These are phyloP conservation scores for Cucurbitaria berberidis DNA, from an alignment of 2,329 filamentous ascomycete genomes.

Conservation along the genomic window DNA sequence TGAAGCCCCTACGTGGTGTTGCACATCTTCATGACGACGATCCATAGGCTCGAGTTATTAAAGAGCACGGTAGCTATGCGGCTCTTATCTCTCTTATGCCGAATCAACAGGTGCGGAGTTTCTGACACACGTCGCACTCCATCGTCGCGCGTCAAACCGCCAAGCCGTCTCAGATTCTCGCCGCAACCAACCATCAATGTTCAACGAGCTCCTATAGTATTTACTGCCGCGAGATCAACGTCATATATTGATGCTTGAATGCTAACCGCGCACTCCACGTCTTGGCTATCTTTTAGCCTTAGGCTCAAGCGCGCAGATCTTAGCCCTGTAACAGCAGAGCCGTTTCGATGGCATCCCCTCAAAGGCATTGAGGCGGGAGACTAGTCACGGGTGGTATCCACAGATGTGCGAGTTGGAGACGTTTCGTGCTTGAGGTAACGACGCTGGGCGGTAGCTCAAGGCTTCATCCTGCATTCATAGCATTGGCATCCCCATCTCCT, in stretches of 20 bases:
- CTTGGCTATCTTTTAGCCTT: constrained; percentile 26
- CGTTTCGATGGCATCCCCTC: constrained; percentile 21
- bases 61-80: background rate
- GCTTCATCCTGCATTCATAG: constrained; percentile 37
- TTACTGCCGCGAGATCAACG: background rate
- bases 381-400: constrained; percentile 18
- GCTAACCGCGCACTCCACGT: constrained; percentile 12
- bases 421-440: constrained; percentile 27
- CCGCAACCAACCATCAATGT: constrained; percentile 22
- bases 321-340: constrained; percentile 14
- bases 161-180: constrained; percentile 34
- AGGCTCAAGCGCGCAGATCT: constrained; percentile 32
- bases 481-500: constrained; percentile 35
- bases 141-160: constrained; percentile 30
- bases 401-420: constrained; percentile 31
- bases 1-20: background rate
- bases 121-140: constrained; percentile 34
- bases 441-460: constrained; percentile 22
- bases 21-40: background rate
- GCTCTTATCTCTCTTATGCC: constrained; percentile 8
- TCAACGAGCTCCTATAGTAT: constrained; percentile 3
- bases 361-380: constrained; percentile 9
- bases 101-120: constrained; percentile 3
- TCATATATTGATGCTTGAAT: constrained; percentile 9
- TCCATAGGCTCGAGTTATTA: background rate